phyloP scores from a whole-genome alignment of 441 rosid genomes.

The Pelargonium citronellum region DNA sequence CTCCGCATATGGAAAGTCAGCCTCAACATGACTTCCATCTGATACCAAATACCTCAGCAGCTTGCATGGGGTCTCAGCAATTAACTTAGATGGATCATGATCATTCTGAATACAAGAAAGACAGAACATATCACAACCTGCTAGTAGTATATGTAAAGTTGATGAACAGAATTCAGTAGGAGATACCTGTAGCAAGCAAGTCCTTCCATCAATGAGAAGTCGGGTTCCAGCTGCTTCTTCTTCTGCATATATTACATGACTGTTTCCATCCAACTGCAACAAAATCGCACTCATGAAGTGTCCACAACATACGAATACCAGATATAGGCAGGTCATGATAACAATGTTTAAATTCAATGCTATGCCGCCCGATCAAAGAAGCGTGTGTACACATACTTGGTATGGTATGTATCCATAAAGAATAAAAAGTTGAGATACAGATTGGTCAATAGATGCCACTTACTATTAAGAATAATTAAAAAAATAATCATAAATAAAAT shows the following conservation, averaged over 20 bases:
- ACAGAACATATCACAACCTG: no score
- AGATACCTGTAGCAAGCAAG: conserved; percentile 86
- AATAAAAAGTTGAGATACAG: no score
- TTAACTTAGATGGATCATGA: conserved; percentile 95
- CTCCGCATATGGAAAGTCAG: conserved; percentile 95
- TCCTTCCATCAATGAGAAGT: conserved; percentile 97
- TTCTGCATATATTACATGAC: conserved; percentile 98
- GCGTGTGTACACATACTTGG: no score
- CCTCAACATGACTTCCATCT: conserved; percentile 89
- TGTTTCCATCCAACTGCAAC: conserved; percentile 91
- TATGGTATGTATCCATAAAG: no score
- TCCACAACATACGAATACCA: not conserved
- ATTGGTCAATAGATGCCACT: no score
- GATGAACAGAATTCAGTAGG: conserved; percentile 15
- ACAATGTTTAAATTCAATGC: not conserved
- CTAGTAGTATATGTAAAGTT: not conserved
- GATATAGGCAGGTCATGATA: conserved; percentile 2
- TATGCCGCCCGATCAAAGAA: no score
- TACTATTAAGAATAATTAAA: no score
- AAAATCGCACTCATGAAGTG: conserved; percentile 12
- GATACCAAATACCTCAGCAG: conserved; percentile 85
- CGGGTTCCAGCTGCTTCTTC: conserved; percentile 99
- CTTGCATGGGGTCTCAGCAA: conserved; percentile 99
- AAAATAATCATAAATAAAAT: no score
- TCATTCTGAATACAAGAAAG: conserved; percentile 58